phyloP scores from a whole-genome alignment of 305 asterid genomes.

The Fraxinus velutina region DNA sequence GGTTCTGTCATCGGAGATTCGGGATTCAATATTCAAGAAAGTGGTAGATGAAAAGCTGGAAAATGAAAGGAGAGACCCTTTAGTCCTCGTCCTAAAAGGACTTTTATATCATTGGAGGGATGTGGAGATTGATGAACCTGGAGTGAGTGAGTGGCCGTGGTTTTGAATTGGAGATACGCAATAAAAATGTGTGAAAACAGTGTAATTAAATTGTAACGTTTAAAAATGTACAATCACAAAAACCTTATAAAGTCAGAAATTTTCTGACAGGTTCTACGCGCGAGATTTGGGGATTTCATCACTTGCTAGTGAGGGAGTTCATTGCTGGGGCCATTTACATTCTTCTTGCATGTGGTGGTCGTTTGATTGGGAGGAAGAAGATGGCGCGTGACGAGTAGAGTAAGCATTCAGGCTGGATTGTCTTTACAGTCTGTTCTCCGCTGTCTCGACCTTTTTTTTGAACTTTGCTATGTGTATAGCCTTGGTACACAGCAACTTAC shows the following conservation, averaged over 20 bases:
- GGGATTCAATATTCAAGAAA: not conserved
- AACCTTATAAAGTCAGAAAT: not conserved
- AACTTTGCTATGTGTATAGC: too few species aligned
- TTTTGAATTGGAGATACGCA: not conserved
- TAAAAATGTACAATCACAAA: not conserved
- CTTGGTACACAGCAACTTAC: too few species aligned
- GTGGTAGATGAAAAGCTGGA: not conserved
- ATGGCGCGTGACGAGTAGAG: not conserved
- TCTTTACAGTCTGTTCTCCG: not conserved
- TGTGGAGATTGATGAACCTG: conserved; percentile 18
- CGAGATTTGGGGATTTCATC: not conserved
- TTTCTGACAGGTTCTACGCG: not conserved
- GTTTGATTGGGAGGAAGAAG: not conserved
- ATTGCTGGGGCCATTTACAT: not conserved
- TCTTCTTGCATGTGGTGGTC: not conserved
- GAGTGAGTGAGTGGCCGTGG: not conserved
- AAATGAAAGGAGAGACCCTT: not conserved
- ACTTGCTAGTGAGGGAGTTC: too few species aligned
- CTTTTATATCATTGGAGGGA: not conserved
- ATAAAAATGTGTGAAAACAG: not conserved
- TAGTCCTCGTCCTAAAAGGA: not conserved
- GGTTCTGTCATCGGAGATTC: conserved; percentile 40
- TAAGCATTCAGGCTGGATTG: not conserved
- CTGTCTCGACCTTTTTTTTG: too few species aligned
- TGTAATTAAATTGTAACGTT: not conserved